Evolutionary conservation across 352 stramenopile species (phyloP), one percentile per base, ranked within the genome.

Genomic region (Phytophthora pistaciae): DNA sequence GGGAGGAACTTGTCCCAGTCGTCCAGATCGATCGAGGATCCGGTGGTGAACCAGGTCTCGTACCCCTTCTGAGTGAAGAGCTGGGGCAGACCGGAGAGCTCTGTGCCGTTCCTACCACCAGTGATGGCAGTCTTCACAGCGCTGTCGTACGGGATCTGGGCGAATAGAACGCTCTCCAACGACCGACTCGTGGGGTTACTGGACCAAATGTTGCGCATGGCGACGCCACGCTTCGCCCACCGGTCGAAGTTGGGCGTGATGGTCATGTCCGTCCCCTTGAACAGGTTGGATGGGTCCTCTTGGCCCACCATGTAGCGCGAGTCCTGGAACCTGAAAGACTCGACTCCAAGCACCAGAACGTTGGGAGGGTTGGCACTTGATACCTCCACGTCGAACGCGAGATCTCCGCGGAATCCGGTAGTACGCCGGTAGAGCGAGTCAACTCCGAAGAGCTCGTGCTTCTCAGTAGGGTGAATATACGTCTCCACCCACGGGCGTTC

Each of bases 171-270:
- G 21, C 78, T 86, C 49, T 88, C 80, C 7, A 90, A 20, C 0
- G 83, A 88, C 4, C 83, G 80, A 66, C 80, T 90, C 13, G 83
- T 88, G 18, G 70, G 71, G 64, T 76, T 88, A 40, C 78, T 88
- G 1, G 83, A 88, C 80, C 83, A 90, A 44, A 90, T 75, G 50
- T 88, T 90, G 21, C 60, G 69, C 31, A 90, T 78, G 1, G 78
- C 83, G 21, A 91, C 67, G 29, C 79, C 79, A 27, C 78, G 78
- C 44, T 81, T 77, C 6, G 83, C 76, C 74, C 77, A 91, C 48
- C 62, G 61, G 48, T 91, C 78, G 21, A 88, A 88, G 10, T 83
- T 67, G 0, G 78, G 80, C 9, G 78, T 85, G 18, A 88, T 74
- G 0, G 76, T 81, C 66, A 64, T 36, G 31, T 71, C 46, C 1